Base-by-base conservation (phyloP, 768 basidiomycete species). In the Tricholoma terreum region DNA sequence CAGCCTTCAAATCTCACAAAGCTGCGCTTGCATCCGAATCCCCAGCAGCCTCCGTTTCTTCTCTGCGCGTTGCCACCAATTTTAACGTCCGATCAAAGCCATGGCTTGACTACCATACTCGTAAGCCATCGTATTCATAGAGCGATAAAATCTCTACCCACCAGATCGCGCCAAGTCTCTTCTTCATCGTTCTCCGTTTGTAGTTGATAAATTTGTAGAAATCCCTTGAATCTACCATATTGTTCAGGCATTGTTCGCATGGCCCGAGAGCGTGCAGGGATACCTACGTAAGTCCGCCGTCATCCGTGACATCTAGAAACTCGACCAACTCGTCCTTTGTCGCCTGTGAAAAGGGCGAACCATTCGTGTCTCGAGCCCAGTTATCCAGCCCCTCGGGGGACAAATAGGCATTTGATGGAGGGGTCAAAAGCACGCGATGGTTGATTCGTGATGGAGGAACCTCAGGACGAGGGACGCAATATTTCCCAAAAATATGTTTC, bases 151-250 rank as follows among this genome's bases (percentile, higher is more conserved):
- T 19, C 6, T 30, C 54, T 12, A 68, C 84, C 63, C 63, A 90
- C 88, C 61, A 92, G 71, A 75, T 92, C 90, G 70, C 81, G 77
- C 89, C 88, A 92, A 7, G 90, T 93, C 72, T 93, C 89, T 68
- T 85, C 85, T 62, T 90, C 88, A 60, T 92, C 90, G 59, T 84
- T 89, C 63, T 90, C 87, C 1, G 89, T 90, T 68, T 93, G 91
- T n/a, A 92, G 72, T 63, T 90, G 87, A 65, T 92, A 92, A 54
- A 92, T 83, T 67, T 92, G 89, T 67, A 90, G 66, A 66, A 93
- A 92, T 1, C 90, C 90, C 67, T 86, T 86, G 67, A 90, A 84
- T 15, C 90, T 92, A 51, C 5, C 38, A 31, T 7, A 31, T 43
- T 24, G 48, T 12, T 21, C 11, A 35, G 50, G 36, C 27, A 36